phyloP scores from a whole-genome alignment of 1,284 basidiomycete species.

The Cutaneotrichosporon cyanovorans region DNA sequence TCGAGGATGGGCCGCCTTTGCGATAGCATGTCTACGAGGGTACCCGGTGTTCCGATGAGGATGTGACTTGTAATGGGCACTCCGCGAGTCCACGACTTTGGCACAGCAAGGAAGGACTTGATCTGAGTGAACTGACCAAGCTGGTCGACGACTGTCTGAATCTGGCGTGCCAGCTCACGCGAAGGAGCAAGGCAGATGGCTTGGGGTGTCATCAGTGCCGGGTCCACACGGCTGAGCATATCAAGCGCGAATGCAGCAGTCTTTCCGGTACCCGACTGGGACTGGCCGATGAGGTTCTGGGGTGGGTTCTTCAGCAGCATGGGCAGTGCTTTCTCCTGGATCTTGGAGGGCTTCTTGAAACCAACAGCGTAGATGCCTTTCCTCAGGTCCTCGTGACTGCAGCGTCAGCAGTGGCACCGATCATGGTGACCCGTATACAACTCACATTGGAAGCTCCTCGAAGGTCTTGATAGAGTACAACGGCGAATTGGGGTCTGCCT shows the following conservation, averaged over 20 bases:
- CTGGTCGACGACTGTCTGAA: conserved; percentile 84
- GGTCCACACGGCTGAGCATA: conserved; percentile 93
- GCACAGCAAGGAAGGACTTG: conserved; percentile 90
- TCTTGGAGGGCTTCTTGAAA: conserved; percentile 97
- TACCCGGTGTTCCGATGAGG: conserved; percentile 94
- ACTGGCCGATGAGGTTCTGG: conserved; percentile 99
- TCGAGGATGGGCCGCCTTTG: conserved; percentile 50
- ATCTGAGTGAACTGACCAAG: conserved; percentile 95
- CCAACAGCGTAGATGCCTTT: conserved; percentile 97
- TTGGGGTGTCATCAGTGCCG: conserved; percentile 74
- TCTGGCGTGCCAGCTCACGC: conserved; percentile 93
- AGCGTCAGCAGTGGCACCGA: conserved; percentile 12
- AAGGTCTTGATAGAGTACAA: conserved; percentile 90
- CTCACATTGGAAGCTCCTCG: conserved; percentile 85
- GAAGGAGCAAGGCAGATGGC: conserved; percentile 90
- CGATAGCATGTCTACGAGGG: conserved; percentile 74
- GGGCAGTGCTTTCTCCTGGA: conserved; percentile 94
- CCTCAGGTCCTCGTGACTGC: conserved; percentile 75
- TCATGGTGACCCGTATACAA: too few relatives aligned
- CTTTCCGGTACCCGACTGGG: conserved; percentile 98
- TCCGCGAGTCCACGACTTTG: conserved; percentile 55
- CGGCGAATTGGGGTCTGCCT: conserved; percentile 91
- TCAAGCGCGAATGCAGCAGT: conserved; percentile 97
- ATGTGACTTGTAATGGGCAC: conserved; percentile 73
- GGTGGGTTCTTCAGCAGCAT: conserved; percentile 80